Percentiles rank a stretch among this genome's conserved stretches.
phyloP scores from a whole-genome alignment of 768 basidiomycete genomes.

The Boletus pseudopeckii region DNA sequence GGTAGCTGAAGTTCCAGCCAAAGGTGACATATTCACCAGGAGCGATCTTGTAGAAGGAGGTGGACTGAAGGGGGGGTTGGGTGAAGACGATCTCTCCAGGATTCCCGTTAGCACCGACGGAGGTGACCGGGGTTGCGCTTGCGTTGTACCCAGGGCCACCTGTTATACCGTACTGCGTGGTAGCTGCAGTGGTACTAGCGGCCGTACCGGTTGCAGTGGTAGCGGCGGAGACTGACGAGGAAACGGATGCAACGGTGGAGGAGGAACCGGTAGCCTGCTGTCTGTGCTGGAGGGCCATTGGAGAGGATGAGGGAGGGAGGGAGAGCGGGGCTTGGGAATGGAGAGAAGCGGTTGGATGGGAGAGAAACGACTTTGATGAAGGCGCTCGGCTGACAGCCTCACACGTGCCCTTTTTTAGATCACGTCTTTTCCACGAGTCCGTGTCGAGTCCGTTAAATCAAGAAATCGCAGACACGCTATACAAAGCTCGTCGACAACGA shows the following conservation, averaged over 20 bases:
- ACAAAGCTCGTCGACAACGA: not conserved
- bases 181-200: no score
- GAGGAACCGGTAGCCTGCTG: conserved; percentile 17
- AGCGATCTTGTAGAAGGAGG: conserved; percentile 68
- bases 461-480: not conserved
- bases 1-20: conserved; percentile 70
- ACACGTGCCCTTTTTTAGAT: conserved; percentile 18
- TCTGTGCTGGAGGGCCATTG: conserved; percentile 22
- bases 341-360: not conserved
- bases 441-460: not conserved
- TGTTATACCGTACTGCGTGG: conserved; percentile 17
- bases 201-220: not conserved
- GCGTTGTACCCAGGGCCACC: conserved; percentile 26
- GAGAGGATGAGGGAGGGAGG: not conserved
- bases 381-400: conserved; percentile 9
- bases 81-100: conserved; percentile 50
- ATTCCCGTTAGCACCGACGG: conserved; percentile 37
- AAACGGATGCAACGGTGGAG: conserved; percentile 1
- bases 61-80: conserved; percentile 53
- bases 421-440: not conserved
- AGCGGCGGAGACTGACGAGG: conserved; percentile 1
- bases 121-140: conserved; percentile 16
- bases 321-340: not conserved
- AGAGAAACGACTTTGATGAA: not conserved
- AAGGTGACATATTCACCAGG: conserved; percentile 54